These are phyloP conservation scores for Cadophora luteo-olivacea DNA, from an alignment of 2,329 filamentous ascomycete species.

Conservation along the genomic window DNA sequence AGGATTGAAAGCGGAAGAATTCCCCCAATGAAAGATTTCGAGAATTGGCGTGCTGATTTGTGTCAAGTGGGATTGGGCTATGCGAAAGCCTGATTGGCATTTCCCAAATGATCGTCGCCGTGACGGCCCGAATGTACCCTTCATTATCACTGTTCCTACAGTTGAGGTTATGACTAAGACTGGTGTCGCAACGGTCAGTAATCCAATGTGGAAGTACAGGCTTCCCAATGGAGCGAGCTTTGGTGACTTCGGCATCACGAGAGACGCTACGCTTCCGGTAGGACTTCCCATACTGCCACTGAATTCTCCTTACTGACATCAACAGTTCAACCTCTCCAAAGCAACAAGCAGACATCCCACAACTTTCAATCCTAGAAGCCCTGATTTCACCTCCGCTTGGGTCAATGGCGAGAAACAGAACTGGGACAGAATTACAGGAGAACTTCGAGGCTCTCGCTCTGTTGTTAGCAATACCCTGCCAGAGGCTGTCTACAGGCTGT, in stretches of 20 bases:
- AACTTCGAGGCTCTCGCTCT: conserved; percentile 20
- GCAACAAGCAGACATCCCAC: conserved; percentile 24
- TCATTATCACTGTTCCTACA: conserved; percentile 23
- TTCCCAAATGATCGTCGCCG: conserved; percentile 20
- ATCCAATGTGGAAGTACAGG: conserved; percentile 31
- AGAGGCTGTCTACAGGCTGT: conserved; percentile 29
- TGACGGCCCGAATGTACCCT: conserved; percentile 28
- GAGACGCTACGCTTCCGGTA: conserved; percentile 22
- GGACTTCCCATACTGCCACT: not conserved
- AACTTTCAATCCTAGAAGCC: conserved; percentile 16
- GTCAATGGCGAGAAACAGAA: conserved; percentile 27
- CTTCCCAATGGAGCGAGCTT: conserved; percentile 24
- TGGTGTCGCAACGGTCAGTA: conserved; percentile 24
- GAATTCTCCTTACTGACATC: not conserved
- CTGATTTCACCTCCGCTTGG: conserved; percentile 21
- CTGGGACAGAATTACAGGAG: conserved; percentile 22
- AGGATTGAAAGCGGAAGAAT: no score
- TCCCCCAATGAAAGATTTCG: no score
- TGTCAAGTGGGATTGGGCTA: conserved; percentile 50
- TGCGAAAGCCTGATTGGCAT: conserved; percentile 42
- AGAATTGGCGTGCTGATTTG: no score
- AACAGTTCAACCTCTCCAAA: conserved; percentile 24
- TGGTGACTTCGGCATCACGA: conserved; percentile 29
- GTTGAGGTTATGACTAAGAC: conserved; percentile 32
- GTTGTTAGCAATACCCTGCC: conserved; percentile 27